Evolutionary conservation across 208 protist genomes (phyloP).

Genomic region (Trypanosoma cruzi): DNA sequence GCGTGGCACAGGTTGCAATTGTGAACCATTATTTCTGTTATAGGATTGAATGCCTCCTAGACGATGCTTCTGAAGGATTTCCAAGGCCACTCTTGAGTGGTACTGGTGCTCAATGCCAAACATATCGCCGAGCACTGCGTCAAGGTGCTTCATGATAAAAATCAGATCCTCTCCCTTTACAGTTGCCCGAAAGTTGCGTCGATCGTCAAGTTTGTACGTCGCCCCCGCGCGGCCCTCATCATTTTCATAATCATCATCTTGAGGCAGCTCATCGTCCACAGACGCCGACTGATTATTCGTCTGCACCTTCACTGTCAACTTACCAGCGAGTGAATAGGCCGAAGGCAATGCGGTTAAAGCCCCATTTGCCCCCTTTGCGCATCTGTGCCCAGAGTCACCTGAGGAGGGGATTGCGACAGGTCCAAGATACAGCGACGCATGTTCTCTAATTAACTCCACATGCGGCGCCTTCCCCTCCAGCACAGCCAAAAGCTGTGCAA

Average conservation of each 20-base stretch:
- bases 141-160: constrained; percentile 73
- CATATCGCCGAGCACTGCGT: constrained; percentile 71
- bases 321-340: constrained; percentile 35
- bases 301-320: constrained; percentile 38
- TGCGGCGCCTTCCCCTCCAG: constrained; percentile 58
- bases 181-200: constrained; percentile 41
- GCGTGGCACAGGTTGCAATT: neutral
- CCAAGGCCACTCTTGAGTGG: constrained; percentile 18
- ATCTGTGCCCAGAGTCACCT: neutral
- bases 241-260: constrained; percentile 23
- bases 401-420: constrained; percentile 1
- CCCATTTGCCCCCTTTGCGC: neutral
- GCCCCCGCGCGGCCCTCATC: constrained; percentile 4
- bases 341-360: constrained; percentile 6
- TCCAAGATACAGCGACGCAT: constrained; percentile 44
- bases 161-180: constrained; percentile 62
- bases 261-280: constrained; percentile 6
- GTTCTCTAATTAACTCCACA: constrained; percentile 40
- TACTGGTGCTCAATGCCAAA: constrained; percentile 76
- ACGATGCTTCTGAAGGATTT: constrained; percentile 4
- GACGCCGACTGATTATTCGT: neutral
- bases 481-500: constrained; percentile 81
- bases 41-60: neutral
- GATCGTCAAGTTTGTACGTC: constrained; percentile 58
- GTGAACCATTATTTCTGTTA: neutral